phyloP scores from a whole-genome alignment of 2,329 filamentous ascomycete species.

The Fusarium euwallaceae region DNA sequence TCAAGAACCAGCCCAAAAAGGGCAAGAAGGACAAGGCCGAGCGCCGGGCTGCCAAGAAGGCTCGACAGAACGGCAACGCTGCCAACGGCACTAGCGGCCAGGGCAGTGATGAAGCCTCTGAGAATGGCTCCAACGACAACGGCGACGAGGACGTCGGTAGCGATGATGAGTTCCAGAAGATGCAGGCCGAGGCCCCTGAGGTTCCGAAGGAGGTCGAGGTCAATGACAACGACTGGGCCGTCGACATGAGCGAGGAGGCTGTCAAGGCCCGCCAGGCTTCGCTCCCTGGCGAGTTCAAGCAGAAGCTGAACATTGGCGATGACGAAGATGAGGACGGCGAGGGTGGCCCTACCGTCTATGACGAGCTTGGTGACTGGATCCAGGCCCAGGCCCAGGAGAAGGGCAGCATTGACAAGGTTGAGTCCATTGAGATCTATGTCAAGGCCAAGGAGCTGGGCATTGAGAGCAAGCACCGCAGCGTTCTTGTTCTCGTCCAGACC shows the following conservation, averaged over 20 bases:
- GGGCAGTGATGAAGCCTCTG: slow-evolving; percentile 70
- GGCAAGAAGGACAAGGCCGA: slow-evolving; percentile 98
- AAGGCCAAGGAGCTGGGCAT: slow-evolving; percentile 98
- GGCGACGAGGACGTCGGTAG: slow-evolving; percentile 78
- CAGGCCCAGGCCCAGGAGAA: slow-evolving; percentile 77
- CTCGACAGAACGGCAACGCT: slow-evolving; percentile 76
- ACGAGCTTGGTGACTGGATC: slow-evolving; percentile 94
- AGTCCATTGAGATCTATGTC: slow-evolving; percentile 91
- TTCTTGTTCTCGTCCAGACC: slow-evolving; percentile 91
- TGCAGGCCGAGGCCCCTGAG: slow-evolving; percentile 72
- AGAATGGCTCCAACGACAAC: slow-evolving; percentile 64
- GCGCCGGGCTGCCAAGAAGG: slow-evolving; percentile 90
- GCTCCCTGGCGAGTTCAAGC: slow-evolving; percentile 94
- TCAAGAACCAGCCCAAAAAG: slow-evolving; percentile 94
- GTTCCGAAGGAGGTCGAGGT: slow-evolving; percentile 68
- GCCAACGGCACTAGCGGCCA: slow-evolving; percentile 58
- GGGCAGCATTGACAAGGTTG: slow-evolving; percentile 81
- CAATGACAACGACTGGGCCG: slow-evolving; percentile 93
- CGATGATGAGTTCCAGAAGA: slow-evolving; percentile 91
- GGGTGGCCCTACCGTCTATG: slow-evolving; percentile 82
- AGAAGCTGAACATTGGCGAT: slow-evolving; percentile 85
- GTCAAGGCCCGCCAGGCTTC: slow-evolving; percentile 94
- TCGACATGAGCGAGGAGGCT: slow-evolving; percentile 95
- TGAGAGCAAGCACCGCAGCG: slow-evolving; percentile 92
- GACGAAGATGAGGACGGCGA: slow-evolving; percentile 87